Percentiles rank a stretch among this genome's conserved stretches.
phyloP scores from a whole-genome alignment of 169 alveolate species.

The Eimeria praecox region DNA sequence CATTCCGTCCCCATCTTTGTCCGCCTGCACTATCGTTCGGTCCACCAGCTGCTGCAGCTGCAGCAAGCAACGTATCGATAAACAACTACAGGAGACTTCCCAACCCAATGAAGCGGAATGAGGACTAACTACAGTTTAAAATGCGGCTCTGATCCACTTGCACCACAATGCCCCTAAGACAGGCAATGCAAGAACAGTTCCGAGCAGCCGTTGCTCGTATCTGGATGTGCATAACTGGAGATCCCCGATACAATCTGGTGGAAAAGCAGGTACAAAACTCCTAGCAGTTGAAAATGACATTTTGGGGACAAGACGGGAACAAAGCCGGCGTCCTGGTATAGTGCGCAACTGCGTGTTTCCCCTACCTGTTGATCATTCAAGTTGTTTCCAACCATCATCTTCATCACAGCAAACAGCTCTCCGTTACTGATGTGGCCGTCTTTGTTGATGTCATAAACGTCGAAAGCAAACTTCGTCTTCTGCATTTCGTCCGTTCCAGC shows the following conservation, averaged over 20 bases:
- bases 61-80: not conserved
- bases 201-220: not conserved
- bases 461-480: constrained; percentile 97
- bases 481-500: constrained; percentile 95
- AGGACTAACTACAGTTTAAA: not conserved
- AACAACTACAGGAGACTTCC: not conserved
- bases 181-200: not conserved
- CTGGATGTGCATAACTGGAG: not conserved
- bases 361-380: constrained; percentile 95
- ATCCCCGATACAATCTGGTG: not conserved
- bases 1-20: constrained; percentile 98
- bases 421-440: constrained; percentile 99
- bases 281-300: not conserved
- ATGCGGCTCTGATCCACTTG: not conserved
- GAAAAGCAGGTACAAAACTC: not conserved
- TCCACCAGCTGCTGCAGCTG: constrained; percentile 98
- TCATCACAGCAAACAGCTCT: constrained; percentile 97
- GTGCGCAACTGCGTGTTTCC: not conserved
- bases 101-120: not conserved
- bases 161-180: not conserved
- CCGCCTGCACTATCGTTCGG: constrained; percentile 98
- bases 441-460: constrained; percentile 97
- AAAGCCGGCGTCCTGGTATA: not conserved
- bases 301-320: not conserved
- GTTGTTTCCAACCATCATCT: constrained; percentile 99